Conservation (phyloP, 805 yeast species). For the Candida xiaguanensis region DNA sequence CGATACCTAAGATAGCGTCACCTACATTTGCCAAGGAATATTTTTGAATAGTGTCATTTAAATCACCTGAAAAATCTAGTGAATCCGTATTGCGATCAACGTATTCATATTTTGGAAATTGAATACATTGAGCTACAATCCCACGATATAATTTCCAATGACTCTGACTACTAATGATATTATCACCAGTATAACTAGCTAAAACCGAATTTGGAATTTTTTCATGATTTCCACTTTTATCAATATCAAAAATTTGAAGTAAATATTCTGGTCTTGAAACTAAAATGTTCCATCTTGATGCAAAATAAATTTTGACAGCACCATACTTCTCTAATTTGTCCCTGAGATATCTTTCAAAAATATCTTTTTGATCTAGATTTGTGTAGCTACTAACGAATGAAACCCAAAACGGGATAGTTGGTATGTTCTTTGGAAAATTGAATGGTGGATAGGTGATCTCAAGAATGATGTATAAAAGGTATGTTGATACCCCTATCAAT, state of each 20-base stretch:
- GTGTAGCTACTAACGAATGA: slow-evolving; percentile 45
- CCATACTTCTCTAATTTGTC: slow-evolving; percentile 48
- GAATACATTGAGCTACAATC: slow-evolving; percentile 44
- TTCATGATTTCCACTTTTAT: slow-evolving; percentile 57
- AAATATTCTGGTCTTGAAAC: slow-evolving; percentile 48
- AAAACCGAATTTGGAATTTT: slow-evolving; percentile 55
- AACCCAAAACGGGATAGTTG: slow-evolving; percentile 61
- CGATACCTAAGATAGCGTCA: slow-evolving; percentile 47
- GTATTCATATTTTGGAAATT: slow-evolving; percentile 42
- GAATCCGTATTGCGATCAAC: slow-evolving; percentile 35
- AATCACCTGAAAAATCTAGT: slow-evolving; percentile 20
- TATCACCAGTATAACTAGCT: slow-evolving; percentile 57
- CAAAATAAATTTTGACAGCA: slow-evolving; percentile 58
- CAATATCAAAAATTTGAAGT: slow-evolving; percentile 46
- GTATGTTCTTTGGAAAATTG: slow-evolving; percentile 50
- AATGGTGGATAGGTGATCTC: slow-evolving; percentile 42
- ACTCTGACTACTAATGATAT: slow-evolving; percentile 58
- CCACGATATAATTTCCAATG: slow-evolving; percentile 49
- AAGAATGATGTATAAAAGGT: not conserved
- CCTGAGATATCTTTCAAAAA: slow-evolving; percentile 41
- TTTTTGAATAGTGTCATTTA: slow-evolving; percentile 31
- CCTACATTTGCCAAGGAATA: slow-evolving; percentile 48
- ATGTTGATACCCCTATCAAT: not conserved
- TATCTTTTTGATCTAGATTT: slow-evolving; percentile 45
- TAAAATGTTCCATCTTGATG: slow-evolving; percentile 58